These are phyloP conservation scores for Pterula multifida DNA, from an alignment of 1,284 basidiomycete genomes.

Conservation along the genomic window DNA sequence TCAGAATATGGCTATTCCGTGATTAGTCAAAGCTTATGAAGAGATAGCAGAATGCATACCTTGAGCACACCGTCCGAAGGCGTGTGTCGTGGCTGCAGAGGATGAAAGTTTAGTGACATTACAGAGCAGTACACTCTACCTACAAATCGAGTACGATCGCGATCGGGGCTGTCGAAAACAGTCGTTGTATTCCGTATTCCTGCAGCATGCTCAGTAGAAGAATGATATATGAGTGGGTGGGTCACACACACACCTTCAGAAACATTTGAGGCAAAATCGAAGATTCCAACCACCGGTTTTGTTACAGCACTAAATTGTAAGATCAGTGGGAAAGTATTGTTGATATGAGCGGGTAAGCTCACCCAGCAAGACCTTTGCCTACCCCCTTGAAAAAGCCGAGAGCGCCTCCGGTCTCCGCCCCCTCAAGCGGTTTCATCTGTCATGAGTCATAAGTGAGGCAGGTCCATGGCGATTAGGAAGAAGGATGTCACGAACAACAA, in stretches of 20 bases:
- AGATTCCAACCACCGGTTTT: slow-evolving; percentile 94
- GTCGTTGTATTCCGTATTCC: slow-evolving; percentile 97
- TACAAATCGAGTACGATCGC: slow-evolving; percentile 83
- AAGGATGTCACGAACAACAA: slow-evolving; percentile 52
- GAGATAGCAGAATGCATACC: slow-evolving; percentile 29
- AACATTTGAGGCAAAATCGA: slow-evolving; percentile 92
- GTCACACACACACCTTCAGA: slow-evolving; percentile 62
- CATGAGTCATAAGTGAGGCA: slow-evolving; percentile 4
- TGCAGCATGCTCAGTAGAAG: too few relatives aligned
- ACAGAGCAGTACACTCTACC: slow-evolving; percentile 17
- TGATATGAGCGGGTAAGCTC: slow-evolving; percentile 15
- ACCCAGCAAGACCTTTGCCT: slow-evolving; percentile 94
- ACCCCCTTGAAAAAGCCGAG: slow-evolving; percentile 97
- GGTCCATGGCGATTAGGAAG: not conserved
- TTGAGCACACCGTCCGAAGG: slow-evolving; percentile 78
- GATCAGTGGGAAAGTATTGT: slow-evolving; percentile 7
- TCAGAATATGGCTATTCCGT: slow-evolving; percentile 65
- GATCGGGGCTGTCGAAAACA: slow-evolving; percentile 88
- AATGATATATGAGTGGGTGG: slow-evolving; percentile 6
- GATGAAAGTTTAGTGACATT: not conserved
- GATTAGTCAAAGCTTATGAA: slow-evolving; percentile 4
- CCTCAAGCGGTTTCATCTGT: slow-evolving; percentile 91
- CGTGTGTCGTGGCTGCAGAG: slow-evolving; percentile 69
- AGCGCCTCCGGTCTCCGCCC: slow-evolving; percentile 90
- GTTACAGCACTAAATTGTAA: slow-evolving; percentile 61